These are phyloP conservation scores for Camelina neglecta DNA, from an alignment of 345 rosid genomes.

Conservation along the genomic window DNA sequence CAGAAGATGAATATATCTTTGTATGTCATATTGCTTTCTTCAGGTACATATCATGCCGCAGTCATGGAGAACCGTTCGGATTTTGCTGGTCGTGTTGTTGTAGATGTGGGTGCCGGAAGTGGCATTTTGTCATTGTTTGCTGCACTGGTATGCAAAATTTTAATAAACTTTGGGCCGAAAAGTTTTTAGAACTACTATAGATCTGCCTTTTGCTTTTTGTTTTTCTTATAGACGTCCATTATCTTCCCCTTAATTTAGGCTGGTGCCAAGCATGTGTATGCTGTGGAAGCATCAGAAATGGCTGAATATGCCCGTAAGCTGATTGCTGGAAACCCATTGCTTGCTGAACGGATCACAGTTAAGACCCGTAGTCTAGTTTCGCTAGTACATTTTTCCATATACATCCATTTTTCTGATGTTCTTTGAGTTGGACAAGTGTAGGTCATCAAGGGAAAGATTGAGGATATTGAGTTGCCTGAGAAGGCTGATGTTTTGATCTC, in stretches of 20 bases:
- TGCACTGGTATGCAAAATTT: conserved; percentile 68
- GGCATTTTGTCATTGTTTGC: conserved; percentile 96
- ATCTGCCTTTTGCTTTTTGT: background rate
- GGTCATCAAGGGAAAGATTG: conserved; percentile 95
- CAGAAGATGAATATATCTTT: background rate
- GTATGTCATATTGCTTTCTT: conserved; percentile 27
- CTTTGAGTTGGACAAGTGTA: conserved; percentile 34
- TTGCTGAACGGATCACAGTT: conserved; percentile 86
- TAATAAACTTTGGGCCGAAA: too few relatives aligned
- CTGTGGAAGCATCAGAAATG: conserved; percentile 98
- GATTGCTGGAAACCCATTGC: conserved; percentile 82
- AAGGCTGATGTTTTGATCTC: conserved; percentile 94
- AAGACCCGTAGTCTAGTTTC: conserved; percentile 34
- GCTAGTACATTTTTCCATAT: background rate
- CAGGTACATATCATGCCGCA: conserved; percentile 96
- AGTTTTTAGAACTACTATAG: background rate
- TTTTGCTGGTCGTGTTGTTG: conserved; percentile 81
- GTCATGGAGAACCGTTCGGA: conserved; percentile 90
- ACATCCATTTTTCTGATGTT: conserved; percentile 21
- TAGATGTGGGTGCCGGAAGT: conserved; percentile 99
- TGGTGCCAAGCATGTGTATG: conserved; percentile 98
- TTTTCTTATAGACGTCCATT: conserved; percentile 16
- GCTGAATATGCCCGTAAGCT: conserved; percentile 92
- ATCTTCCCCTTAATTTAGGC: conserved; percentile 55
- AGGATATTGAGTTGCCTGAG: conserved; percentile 92